Evolutionary conservation across 371 early-diverging fungal species (phyloP).

Genomic region (Lichtheimia hyalospora): DNA sequence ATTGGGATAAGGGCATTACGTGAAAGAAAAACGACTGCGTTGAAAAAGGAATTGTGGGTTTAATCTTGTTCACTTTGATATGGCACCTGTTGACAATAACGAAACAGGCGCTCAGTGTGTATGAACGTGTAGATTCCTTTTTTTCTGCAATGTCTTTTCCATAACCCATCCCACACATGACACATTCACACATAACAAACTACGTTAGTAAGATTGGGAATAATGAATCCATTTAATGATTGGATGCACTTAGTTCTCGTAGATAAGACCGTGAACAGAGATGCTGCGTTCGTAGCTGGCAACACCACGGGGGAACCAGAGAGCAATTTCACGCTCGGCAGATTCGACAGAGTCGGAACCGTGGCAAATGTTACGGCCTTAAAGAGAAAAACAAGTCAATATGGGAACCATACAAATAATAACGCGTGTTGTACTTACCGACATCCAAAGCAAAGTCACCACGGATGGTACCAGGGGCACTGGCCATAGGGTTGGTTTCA

Average conservation of each 20-base stretch:
- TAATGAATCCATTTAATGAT: neutral
- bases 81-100: neutral
- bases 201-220: neutral
- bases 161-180: neutral
- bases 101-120: conserved; percentile 4
- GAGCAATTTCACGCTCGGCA: conserved; percentile 95
- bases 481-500: conserved; percentile 91
- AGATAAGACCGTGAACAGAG: conserved; percentile 70
- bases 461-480: conserved; percentile 98
- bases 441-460: conserved; percentile 97
- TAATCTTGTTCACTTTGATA: conserved; percentile 5
- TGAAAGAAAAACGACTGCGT: too few relatives aligned
- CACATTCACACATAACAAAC: conserved; percentile 3
- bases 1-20: too few relatives aligned
- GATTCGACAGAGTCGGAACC: conserved; percentile 98
- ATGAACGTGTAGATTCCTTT: neutral
- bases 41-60: neutral
- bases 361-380: conserved; percentile 97
- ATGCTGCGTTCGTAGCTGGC: conserved; percentile 53
- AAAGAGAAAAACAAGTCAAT: neutral
- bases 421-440: neutral
- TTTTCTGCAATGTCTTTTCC: neutral
- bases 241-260: conserved; percentile 55
- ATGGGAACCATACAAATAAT: too few relatives aligned
- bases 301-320: conserved; percentile 96